Percentiles rank a stretch among this genome's conserved stretches.
Conservation (phyloP, 2,329 filamentous ascomycete species). For the Nemania sp. region DNA sequence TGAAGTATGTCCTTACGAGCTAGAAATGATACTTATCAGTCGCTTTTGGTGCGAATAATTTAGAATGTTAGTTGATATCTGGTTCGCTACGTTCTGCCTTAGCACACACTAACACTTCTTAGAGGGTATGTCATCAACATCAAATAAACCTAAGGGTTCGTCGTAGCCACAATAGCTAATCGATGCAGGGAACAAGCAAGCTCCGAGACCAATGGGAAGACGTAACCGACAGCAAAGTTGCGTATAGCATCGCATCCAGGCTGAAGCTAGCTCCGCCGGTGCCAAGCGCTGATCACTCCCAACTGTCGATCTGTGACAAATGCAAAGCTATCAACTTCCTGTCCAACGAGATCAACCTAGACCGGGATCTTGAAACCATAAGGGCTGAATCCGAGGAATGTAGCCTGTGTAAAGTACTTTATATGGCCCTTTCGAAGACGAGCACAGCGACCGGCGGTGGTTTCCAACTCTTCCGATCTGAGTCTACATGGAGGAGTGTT, state of each 20-base stretch:
- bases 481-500: not conserved
- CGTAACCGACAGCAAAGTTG: conserved; percentile 1
- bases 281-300: not conserved
- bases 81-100: too few relatives aligned
- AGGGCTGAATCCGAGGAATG: not conserved
- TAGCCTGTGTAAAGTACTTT: not conserved
- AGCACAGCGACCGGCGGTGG: not conserved
- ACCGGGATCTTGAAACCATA: not conserved
- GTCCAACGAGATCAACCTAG: not conserved
- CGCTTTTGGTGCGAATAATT: not conserved
- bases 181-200: not conserved
- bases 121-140: conserved; percentile 1
- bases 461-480: not conserved
- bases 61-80: not conserved
- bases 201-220: not conserved
- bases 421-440: not conserved
- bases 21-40: too few relatives aligned
- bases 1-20: too few relatives aligned
- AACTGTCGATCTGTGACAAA: not conserved
- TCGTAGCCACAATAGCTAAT: not conserved
- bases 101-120: not conserved
- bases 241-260: not conserved
- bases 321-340: not conserved
- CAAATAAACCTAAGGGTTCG: not conserved
- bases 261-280: not conserved